Evolutionary conservation across 192 early-diverging fungal species (phyloP).

Genomic region (Dissophora ornata): DNA sequence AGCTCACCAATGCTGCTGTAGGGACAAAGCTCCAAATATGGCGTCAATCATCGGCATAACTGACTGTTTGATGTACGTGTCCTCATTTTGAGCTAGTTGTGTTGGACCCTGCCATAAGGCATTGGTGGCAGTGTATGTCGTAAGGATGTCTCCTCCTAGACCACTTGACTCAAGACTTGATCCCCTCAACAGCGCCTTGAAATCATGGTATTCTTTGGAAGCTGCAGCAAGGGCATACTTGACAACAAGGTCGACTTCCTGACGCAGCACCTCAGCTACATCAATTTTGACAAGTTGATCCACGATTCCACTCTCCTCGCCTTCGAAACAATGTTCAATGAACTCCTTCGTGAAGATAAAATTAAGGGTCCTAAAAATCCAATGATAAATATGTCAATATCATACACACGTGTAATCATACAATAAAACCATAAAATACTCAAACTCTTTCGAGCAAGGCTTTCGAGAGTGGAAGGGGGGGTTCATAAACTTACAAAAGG

Average conservation of each 20-base stretch:
- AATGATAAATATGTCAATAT: slow-evolving; percentile 3
- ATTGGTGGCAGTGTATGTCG: slow-evolving; percentile 29
- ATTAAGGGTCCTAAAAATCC: slow-evolving; percentile 15
- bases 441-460: neutral
- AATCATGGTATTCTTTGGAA: slow-evolving; percentile 19
- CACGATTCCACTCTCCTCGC: slow-evolving; percentile 9
- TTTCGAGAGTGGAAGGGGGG: too few relatives aligned
- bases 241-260: slow-evolving; percentile 27
- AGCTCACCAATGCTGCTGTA: slow-evolving; percentile 19
- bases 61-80: slow-evolving; percentile 16
- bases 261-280: slow-evolving; percentile 8
- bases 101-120: slow-evolving; percentile 16
- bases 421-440: neutral
- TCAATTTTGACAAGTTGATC: slow-evolving; percentile 10
- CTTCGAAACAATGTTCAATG: slow-evolving; percentile 19
- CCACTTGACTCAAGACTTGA: slow-evolving; percentile 8
- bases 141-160: slow-evolving; percentile 20
- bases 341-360: slow-evolving; percentile 24
- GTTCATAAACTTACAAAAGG: slow-evolving; percentile 18
- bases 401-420: neutral
- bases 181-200: slow-evolving; percentile 19
- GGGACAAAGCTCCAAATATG: slow-evolving; percentile 11
- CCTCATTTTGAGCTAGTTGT: slow-evolving; percentile 6
- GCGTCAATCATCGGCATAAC: slow-evolving; percentile 29
- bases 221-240: slow-evolving; percentile 10